Base-by-base conservation (phyloP, 805 yeast genomes). In the Yarrowia sp. region DNA sequence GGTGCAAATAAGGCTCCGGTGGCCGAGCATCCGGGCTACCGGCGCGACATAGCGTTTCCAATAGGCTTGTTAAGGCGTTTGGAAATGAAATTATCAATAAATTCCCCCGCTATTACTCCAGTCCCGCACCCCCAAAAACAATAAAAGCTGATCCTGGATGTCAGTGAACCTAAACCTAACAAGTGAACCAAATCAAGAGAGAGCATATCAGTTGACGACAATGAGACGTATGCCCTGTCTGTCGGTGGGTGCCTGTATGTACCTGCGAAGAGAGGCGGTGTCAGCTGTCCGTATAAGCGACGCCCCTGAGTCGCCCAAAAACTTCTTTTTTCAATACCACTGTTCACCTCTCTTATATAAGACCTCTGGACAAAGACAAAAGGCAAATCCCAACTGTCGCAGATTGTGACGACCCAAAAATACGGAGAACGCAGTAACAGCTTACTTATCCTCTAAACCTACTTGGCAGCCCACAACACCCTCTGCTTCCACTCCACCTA, bases 401-500 rank as follows among this genome's bases (percentile, higher is more conserved):
- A 53, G 59, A 53, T 53, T 53, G 45, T 40, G 45, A 40, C 59
- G 22, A 40, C 43, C 53, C 53, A 49, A 49, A 48, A 49, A 53
- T 38, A 38, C 45, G 59, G 59, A 53, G 59, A 53, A 22, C 11
- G 36, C 59, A 53, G 43, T 35, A n/a, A 35, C 42, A 38, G 58
- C 58, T 52, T 52, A 16, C 43, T 15, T 32, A 52, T n/a, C 43
- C 43, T 38, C 35, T 52, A 52, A 52, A 52, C 58, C 43, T 52
- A 52, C 58, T 52, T 52, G 58, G 43, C 56, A 48, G 52, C 52
- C 52, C 43, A 52, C 43, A 38, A 16, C 58, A 52, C 58, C 16
- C 41, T 53, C 59, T 19, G 45, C 16, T 36, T 36, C 45, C 45
- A 40, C 8, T 38, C 32, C 58, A 52, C 43, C 38, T 16, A 19